Evolutionary conservation across 371 early-diverging fungal species (phyloP).

Genomic region (Batkoa obscura): DNA sequence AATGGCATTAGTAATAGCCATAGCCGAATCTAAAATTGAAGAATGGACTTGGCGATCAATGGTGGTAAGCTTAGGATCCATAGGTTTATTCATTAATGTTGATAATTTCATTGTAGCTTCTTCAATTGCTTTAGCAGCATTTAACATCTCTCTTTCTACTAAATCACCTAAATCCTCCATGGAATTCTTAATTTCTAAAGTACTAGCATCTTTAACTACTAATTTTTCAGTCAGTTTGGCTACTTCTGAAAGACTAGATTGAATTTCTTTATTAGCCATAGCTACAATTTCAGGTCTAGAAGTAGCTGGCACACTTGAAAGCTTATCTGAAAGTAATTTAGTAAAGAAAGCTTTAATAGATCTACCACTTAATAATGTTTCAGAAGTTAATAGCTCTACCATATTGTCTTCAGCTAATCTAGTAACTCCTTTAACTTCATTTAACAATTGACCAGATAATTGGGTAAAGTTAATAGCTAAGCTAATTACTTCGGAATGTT

Average conservation of each 20-base stretch:
- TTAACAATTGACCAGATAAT: slow-evolving; percentile 55
- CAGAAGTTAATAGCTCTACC: slow-evolving; percentile 51
- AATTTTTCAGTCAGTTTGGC: slow-evolving; percentile 54
- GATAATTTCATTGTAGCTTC: slow-evolving; percentile 70
- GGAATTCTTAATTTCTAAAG: slow-evolving; percentile 34
- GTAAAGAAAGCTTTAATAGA: slow-evolving; percentile 55
- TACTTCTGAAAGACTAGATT: slow-evolving; percentile 45
- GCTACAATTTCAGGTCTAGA: slow-evolving; percentile 51
- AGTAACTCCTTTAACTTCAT: slow-evolving; percentile 75
- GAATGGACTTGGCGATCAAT: slow-evolving; percentile 74
- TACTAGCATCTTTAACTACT: slow-evolving; percentile 40
- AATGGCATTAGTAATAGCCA: slow-evolving; percentile 87
- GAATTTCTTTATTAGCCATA: slow-evolving; percentile 52
- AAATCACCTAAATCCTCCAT: slow-evolving; percentile 68
- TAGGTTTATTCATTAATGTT: slow-evolving; percentile 54
- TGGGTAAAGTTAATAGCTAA: slow-evolving; percentile 66
- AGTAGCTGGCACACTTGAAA: slow-evolving; percentile 44
- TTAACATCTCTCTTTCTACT: slow-evolving; percentile 84
- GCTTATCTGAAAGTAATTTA: slow-evolving; percentile 57
- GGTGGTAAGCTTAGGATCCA: slow-evolving; percentile 43
- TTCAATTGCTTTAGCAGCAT: slow-evolving; percentile 81
- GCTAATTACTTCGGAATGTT: slow-evolving; percentile 73
- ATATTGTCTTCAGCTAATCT: slow-evolving; percentile 51
- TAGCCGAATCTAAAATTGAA: slow-evolving; percentile 70
- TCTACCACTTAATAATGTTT: slow-evolving; percentile 44